phyloP scores from a whole-genome alignment of 305 asterid species.

The Fraxinus greggii region DNA sequence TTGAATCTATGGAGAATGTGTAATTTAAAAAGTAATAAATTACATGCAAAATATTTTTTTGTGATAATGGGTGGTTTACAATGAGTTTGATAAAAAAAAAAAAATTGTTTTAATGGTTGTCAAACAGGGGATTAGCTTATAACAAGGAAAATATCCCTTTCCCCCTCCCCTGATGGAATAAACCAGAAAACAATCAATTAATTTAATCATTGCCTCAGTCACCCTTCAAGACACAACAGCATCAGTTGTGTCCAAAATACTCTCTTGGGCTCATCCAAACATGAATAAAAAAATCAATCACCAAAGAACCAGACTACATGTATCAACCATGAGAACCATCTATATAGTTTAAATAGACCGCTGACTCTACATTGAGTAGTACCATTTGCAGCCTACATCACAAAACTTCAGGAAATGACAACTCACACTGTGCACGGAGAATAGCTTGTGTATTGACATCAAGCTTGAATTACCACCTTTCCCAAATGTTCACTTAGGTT shows the following conservation, averaged over 20 bases:
- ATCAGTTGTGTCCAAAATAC: background rate
- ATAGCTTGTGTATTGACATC: background rate
- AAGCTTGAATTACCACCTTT: background rate
- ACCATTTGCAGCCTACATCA: background rate
- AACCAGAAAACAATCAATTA: background rate
- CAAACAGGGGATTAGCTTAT: background rate
- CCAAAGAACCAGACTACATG: background rate
- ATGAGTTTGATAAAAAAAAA: background rate
- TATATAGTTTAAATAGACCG: background rate
- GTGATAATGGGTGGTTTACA: background rate
- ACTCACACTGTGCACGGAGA: background rate
- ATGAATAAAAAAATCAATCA: background rate
- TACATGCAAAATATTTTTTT: background rate
- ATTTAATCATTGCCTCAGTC: background rate
- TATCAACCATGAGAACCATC: background rate
- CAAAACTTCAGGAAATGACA: background rate
- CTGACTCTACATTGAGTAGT: background rate
- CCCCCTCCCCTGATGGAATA: background rate
- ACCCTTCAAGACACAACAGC: background rate
- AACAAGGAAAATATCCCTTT: background rate
- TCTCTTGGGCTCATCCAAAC: background rate
- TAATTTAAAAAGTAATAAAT: background rate
- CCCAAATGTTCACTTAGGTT: background rate
- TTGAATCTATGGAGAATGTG: background rate
- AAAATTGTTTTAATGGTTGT: background rate